These are phyloP conservation scores for Dactylellina parvicollis DNA, from an alignment of 2,329 filamentous ascomycete genomes.

Conservation along the genomic window DNA sequence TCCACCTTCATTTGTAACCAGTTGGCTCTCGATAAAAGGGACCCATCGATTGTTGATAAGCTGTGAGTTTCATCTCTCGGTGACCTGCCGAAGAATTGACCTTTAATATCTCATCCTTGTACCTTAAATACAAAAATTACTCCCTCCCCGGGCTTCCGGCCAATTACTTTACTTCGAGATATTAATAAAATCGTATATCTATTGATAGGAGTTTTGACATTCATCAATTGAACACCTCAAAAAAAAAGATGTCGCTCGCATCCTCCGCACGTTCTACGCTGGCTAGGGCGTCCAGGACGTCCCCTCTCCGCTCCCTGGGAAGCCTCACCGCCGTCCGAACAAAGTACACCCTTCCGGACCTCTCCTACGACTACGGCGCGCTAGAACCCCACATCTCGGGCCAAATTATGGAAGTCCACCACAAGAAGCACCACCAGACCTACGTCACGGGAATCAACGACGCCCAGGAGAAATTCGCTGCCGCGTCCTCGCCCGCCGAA, in stretches of 20 bases:
- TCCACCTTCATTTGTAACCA: constrained; percentile 35
- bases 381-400: constrained; percentile 81
- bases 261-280: constrained; percentile 47
- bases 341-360: constrained; percentile 93
- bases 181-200: too few relatives aligned
- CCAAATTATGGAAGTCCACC: constrained; percentile 92
- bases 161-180: too few relatives aligned
- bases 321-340: constrained; percentile 80
- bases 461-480: constrained; percentile 75
- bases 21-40: not conserved
- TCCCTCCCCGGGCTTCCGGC: not conserved
- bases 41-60: not conserved
- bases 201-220: too few relatives aligned
- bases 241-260: constrained; percentile 43
- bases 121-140: not conserved
- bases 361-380: constrained; percentile 91
- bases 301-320: constrained; percentile 65
- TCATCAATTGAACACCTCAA: not conserved
- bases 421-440: constrained; percentile 92
- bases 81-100: constrained; percentile 32
- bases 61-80: not conserved
- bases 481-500: constrained; percentile 68
- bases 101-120: not conserved
- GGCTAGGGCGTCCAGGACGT: constrained; percentile 32
- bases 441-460: constrained; percentile 91